phyloP scores from a whole-genome alignment of 2,329 filamentous ascomycete genomes.

The Sporothrix brasiliensis region DNA sequence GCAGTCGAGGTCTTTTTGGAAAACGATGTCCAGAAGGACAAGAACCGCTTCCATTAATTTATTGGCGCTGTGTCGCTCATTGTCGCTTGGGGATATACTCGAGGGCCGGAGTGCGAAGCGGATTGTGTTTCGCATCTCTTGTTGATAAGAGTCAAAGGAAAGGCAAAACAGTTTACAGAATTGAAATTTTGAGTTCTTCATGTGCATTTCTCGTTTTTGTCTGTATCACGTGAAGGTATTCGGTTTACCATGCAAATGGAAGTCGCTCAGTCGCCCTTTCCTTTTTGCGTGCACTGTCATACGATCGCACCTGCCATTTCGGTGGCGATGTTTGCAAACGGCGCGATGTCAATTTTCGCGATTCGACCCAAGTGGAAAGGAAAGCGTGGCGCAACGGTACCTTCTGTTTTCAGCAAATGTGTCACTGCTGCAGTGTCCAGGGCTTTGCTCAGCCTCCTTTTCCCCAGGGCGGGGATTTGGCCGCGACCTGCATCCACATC shows the following conservation, averaged over 20 bases:
- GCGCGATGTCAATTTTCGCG: not conserved
- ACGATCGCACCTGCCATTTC: not conserved
- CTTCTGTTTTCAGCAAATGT: not conserved
- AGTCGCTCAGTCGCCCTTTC: not conserved
- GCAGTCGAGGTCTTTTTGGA: conserved; percentile 42
- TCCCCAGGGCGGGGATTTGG: too few species aligned
- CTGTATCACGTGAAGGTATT: not conserved
- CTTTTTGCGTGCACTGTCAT: not conserved
- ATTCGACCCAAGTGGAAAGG: not conserved
- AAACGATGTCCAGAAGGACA: conserved; percentile 41
- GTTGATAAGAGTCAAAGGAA: not conserved
- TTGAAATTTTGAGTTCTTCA: not conserved
- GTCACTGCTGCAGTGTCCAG: not conserved
- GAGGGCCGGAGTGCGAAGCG: not conserved
- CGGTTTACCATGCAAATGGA: not conserved
- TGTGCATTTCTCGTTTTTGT: not conserved
- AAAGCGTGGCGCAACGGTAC: not conserved
- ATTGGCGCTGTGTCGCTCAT: not conserved
- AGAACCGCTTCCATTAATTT: conserved; percentile 40
- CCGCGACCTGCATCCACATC: too few species aligned
- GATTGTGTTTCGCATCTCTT: not conserved
- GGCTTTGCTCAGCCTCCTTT: too few species aligned
- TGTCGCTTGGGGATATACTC: not conserved
- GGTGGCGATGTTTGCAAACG: not conserved
- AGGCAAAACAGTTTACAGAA: not conserved